Percentiles rank a stretch among this genome's conserved stretches.
phyloP scores from a whole-genome alignment of 495 filamentous ascomycete genomes.

The Astrothelium subdiscretum region DNA sequence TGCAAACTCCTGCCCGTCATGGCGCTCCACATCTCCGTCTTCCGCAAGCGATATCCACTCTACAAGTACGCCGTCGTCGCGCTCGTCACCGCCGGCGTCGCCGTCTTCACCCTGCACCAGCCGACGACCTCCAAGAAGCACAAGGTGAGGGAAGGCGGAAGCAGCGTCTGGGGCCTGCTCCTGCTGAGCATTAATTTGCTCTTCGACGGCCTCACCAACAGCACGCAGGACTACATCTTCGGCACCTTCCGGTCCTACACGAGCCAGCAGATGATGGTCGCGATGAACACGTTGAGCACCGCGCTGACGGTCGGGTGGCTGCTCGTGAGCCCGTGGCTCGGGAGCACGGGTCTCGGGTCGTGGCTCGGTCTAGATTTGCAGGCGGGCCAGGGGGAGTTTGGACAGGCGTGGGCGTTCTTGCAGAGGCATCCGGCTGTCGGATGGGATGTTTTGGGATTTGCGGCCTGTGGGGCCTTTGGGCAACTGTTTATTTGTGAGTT shows the following conservation, averaged over 20 bases:
- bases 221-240: conserved; percentile 94
- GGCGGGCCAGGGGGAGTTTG: conserved; percentile 55
- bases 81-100: conserved; percentile 81
- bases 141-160: conserved; percentile 39
- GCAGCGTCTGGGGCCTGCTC: conserved; percentile 64
- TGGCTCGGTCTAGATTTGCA: conserved; percentile 55
- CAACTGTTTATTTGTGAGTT: conserved; percentile 86
- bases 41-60: conserved; percentile 78
- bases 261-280: conserved; percentile 98
- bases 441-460: conserved; percentile 79
- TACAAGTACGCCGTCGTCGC: conserved; percentile 95
- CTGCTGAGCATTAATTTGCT: conserved; percentile 85
- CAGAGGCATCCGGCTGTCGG: conserved; percentile 62
- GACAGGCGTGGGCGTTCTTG: conserved; percentile 70
- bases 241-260: conserved; percentile 59
- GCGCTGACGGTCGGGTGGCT: conserved; percentile 64
- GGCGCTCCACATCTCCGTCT: conserved; percentile 87
- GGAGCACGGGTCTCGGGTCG: conserved; percentile 49
- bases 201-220: conserved; percentile 92
- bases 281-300: conserved; percentile 81
- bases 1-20: conserved; percentile 98
- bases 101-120: conserved; percentile 86
- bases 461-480: conserved; percentile 82
- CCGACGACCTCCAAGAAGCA: conserved; percentile 60
- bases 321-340: conserved; percentile 64